Conservation (phyloP, 495 filamentous ascomycete species). For the Xylaria venustula region DNA sequence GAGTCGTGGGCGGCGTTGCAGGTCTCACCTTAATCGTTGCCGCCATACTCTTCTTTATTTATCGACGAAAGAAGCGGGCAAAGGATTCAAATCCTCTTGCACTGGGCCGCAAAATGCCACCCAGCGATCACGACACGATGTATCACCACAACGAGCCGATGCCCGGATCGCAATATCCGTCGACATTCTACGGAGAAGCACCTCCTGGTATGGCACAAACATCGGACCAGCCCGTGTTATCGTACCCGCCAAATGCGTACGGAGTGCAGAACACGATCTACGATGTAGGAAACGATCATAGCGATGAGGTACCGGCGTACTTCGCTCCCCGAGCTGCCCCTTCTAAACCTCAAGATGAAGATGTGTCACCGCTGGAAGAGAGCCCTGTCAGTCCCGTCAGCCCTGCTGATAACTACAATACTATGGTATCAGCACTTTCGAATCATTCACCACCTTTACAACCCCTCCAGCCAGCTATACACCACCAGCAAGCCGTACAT, state of each 20-base stretch:
- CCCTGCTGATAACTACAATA: conserved; percentile 24
- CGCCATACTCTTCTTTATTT: conserved; percentile 27
- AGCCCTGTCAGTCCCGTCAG: conserved; percentile 21
- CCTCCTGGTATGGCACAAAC: conserved; percentile 27
- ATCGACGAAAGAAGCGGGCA: conserved; percentile 12
- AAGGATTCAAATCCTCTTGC: neutral
- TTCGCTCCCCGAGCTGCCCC: conserved; percentile 9
- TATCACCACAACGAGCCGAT: conserved; percentile 12
- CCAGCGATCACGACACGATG: conserved; percentile 12
- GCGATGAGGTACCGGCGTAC: conserved; percentile 13
- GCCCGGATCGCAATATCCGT: conserved; percentile 24
- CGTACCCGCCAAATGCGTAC: conserved; percentile 16
- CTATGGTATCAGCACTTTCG: conserved; percentile 29
- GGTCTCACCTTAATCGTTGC: conserved; percentile 31
- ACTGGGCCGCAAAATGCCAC: conserved; percentile 18
- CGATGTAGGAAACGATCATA: neutral
- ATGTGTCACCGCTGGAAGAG: conserved; percentile 23
- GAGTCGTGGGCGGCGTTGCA: conserved; percentile 39
- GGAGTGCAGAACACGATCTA: neutral
- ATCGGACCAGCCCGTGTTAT: conserved; percentile 19
- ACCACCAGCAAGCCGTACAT: conserved; percentile 19
- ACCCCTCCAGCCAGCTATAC: conserved; percentile 12
- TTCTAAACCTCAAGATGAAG: conserved; percentile 23
- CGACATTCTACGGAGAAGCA: conserved; percentile 31
- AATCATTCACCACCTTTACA: conserved; percentile 27